Evolutionary conservation across 768 basidiomycete species (phyloP).

Genomic region (Inosperma sp.): DNA sequence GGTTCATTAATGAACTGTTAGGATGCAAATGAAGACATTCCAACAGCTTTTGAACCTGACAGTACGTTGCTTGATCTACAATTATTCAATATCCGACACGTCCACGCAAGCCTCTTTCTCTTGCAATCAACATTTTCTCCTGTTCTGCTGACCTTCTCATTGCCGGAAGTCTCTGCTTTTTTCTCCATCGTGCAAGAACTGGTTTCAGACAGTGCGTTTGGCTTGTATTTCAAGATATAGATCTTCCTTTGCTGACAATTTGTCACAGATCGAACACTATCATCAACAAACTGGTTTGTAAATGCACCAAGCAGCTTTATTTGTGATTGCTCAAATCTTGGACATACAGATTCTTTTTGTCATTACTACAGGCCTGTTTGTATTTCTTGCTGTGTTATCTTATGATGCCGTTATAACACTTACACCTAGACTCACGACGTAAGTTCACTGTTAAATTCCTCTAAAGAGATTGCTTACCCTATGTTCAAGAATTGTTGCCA

Average conservation of each 20-base stretch:
- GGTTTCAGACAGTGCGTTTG: no score
- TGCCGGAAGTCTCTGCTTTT: no score
- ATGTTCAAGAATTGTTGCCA: slow-evolving; percentile 37
- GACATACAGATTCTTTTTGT: slow-evolving; percentile 45
- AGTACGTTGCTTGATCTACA: slow-evolving; percentile 21
- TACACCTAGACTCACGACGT: slow-evolving; percentile 36
- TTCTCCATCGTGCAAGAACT: no score
- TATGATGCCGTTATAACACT: slow-evolving; percentile 7
- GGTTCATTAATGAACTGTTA: slow-evolving; percentile 8
- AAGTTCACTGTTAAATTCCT: slow-evolving; percentile 3
- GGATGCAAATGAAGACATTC: slow-evolving; percentile 38
- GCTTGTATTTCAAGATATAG: no score
- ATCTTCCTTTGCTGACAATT: no score
- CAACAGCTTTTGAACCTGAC: slow-evolving; percentile 31
- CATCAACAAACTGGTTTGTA: slow-evolving; percentile 42
- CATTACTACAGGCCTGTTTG: slow-evolving; percentile 48
- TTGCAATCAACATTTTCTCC: slow-evolving; percentile 53
- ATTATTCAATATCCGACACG: neutral
- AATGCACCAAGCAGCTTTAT: neutral
- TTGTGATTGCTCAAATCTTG: neutral
- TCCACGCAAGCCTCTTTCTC: slow-evolving; percentile 38
- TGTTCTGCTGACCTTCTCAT: no score
- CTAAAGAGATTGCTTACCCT: neutral
- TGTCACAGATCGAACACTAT: no score
- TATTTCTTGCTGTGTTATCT: neutral